Evolutionary conservation across 2,329 filamentous ascomycete genomes (phyloP).

Genomic region (Coniosporium tulheliwenetii): DNA sequence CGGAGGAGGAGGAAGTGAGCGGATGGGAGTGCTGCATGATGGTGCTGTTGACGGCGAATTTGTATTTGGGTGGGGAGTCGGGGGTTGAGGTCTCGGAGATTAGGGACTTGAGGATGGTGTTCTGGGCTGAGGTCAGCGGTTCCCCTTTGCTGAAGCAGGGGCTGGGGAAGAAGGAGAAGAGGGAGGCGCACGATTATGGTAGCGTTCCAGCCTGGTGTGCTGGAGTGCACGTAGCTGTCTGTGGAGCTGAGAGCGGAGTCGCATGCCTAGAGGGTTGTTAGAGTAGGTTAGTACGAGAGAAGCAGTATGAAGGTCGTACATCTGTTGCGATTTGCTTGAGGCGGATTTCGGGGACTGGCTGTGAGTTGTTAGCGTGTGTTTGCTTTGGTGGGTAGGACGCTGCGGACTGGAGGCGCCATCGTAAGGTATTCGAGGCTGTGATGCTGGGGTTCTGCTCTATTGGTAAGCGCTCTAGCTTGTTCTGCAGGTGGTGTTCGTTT

Average conservation of each 20-base stretch:
- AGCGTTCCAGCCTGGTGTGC: constrained; percentile 80
- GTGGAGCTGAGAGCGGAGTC: constrained; percentile 57
- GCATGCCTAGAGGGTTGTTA: constrained; percentile 49
- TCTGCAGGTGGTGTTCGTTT: no score
- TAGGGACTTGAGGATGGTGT: constrained; percentile 59
- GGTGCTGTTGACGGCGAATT: constrained; percentile 95
- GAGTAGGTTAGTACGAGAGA: not conserved
- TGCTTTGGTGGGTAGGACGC: not conserved
- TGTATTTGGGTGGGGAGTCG: constrained; percentile 52
- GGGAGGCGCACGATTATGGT: constrained; percentile 63
- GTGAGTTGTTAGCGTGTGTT: constrained; percentile 2
- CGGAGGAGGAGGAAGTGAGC: constrained; percentile 38
- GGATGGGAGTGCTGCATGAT: constrained; percentile 87
- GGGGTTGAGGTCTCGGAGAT: constrained; percentile 57
- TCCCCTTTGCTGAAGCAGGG: constrained; percentile 1
- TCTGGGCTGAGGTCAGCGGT: constrained; percentile 29
- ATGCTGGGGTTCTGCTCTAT: no score
- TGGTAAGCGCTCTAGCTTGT: no score
- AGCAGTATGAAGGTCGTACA: constrained; percentile 34
- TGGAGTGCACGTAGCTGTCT: constrained; percentile 73
- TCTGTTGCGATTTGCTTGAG: constrained; percentile 76
- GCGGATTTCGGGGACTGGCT: constrained; percentile 63
- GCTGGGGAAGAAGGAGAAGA: constrained; percentile 13
- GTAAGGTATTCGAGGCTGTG: no score
- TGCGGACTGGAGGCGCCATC: no score